A percentile compares a stretch with the other conserved stretches of the same genome.
Conservation (phyloP, 177 flowering plant genomes). For the Telopea speciosissima region DNA sequence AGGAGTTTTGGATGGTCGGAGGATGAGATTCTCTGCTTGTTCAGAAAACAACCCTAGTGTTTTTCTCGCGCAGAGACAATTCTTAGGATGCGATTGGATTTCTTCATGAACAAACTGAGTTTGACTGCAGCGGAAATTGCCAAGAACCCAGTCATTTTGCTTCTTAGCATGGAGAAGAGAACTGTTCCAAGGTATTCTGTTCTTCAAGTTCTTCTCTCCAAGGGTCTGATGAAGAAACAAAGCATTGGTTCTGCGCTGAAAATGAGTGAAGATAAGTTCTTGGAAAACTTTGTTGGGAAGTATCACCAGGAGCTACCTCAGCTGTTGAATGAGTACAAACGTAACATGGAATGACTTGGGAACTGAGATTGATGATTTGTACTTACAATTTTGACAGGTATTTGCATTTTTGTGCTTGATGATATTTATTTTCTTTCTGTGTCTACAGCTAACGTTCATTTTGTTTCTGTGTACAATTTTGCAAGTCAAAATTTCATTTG, state of each 20-base stretch:
- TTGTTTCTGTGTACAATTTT: too few relatives aligned
- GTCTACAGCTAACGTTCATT: too few relatives aligned
- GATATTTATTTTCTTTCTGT: too few relatives aligned
- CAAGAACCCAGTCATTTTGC: too few relatives aligned
- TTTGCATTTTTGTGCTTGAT: too few relatives aligned
- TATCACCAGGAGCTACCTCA: neutral
- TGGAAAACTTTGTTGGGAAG: neutral
- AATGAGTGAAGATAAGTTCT: neutral
- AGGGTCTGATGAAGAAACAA: neutral
- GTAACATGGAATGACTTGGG: neutral
- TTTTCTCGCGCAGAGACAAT: neutral
- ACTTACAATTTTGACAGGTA: neutral
- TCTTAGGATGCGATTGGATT: neutral
- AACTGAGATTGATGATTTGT: neutral
- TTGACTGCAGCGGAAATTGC: neutral
- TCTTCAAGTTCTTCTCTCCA: neutral
- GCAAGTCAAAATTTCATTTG: too few relatives aligned
- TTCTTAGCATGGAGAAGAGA: neutral
- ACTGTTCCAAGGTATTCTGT: neutral
- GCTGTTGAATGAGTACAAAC: neutral
- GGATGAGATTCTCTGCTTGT: neutral
- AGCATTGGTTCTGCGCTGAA: neutral
- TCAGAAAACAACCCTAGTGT: neutral
- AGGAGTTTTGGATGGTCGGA: neutral
- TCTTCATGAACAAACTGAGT: neutral